Percentiles rank a stretch among this genome's conserved stretches.
Conservation (phyloP, 495 filamentous ascomycete species). For the Penicillium herquei region DNA sequence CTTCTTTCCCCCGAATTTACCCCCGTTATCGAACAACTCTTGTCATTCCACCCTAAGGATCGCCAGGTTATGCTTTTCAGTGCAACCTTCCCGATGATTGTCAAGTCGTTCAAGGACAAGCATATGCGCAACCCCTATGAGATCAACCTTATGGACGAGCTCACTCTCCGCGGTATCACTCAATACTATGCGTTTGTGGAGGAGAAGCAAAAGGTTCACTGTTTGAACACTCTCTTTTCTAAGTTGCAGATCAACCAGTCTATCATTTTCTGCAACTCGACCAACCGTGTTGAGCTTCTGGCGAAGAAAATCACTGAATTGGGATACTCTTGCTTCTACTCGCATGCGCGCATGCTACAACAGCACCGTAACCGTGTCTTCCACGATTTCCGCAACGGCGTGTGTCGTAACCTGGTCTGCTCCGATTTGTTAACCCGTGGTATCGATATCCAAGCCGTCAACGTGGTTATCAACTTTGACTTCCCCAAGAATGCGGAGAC, state of each 20-base stretch:
- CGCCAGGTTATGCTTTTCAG: slow-evolving; percentile 99
- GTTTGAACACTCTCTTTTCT: slow-evolving; percentile 96
- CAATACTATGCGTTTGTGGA: slow-evolving; percentile 99
- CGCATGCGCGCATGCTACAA: slow-evolving; percentile 98
- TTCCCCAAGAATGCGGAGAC: slow-evolving; percentile 99
- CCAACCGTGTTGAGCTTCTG: slow-evolving; percentile 93
- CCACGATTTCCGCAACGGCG: slow-evolving; percentile 97
- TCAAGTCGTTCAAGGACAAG: slow-evolving; percentile 98
- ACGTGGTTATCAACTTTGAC: slow-evolving; percentile 99
- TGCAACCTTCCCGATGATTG: slow-evolving; percentile 92
- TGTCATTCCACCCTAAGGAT: slow-evolving; percentile 91
- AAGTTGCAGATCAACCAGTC: slow-evolving; percentile 99
- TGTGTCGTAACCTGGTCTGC: slow-evolving; percentile 96
- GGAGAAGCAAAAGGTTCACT: slow-evolving; percentile 99
- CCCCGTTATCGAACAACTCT: slow-evolving; percentile 90
- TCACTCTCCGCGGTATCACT: slow-evolving; percentile 95
- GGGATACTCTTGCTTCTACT: slow-evolving; percentile 99
- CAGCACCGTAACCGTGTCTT: slow-evolving; percentile 96
- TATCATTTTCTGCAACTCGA: slow-evolving; percentile 99
- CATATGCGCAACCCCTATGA: slow-evolving; percentile 95
- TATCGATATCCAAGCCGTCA: slow-evolving; percentile 99
- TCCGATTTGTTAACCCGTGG: slow-evolving; percentile 96
- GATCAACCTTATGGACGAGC: slow-evolving; percentile 99
- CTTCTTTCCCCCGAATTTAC: slow-evolving; percentile 95
- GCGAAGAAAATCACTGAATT: slow-evolving; percentile 99